Evolutionary conservation across 371 early-diverging fungal genomes (phyloP), one percentile per base, ranked within the genome.

Genomic region (Mortierella sp.): DNA sequence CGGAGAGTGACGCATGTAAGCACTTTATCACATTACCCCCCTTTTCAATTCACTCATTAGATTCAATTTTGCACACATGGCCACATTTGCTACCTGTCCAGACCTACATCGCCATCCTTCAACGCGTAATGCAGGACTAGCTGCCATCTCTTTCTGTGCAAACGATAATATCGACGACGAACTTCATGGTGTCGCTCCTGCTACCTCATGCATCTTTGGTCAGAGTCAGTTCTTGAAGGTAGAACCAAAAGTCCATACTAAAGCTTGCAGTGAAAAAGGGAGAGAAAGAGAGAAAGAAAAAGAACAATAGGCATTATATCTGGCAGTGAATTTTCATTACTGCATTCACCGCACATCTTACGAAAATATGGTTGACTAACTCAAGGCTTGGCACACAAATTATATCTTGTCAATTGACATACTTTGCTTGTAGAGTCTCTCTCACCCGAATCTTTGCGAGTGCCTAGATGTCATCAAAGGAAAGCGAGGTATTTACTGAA

Each of bases 391-490:
- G 47, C 47, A n/a, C 43, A 17, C 10, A 42, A 17, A 42, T 42
- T 8, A 26, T 49, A 22, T 9, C 17, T 62, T 8, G 5, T 43
- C 7, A 47, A 47, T 17, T 47, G n/a, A 37, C 40, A 37, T n/a
- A 47, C 13, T n/a, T 60, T 29, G n/a, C 4, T 2, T 42, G 59
- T 75, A 89, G 89, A 83, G 87, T 19, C 73, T 90, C n/a, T 58
- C 67, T 31, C 89, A 89, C 66, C 86, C 88, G 19, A 84, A 87
- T 62, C 64, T 90, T 9, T 89, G 89, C 67, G 84, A 86, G 66
- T 89, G 89, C 68, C 75, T 90, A 59, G 91, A 90, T 60, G 86
- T 89, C 58, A 82, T 87, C 59, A 87, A 87, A 65, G 91, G 89
- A 58, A 89, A 89, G 67, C 84, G 89, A 69, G 89, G 91, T 89